Percentiles rank a stretch among this genome's conserved stretches.
These are phyloP conservation scores for Truncatella angustata DNA, from an alignment of 2,329 filamentous ascomycete genomes.

Conservation along the genomic window DNA sequence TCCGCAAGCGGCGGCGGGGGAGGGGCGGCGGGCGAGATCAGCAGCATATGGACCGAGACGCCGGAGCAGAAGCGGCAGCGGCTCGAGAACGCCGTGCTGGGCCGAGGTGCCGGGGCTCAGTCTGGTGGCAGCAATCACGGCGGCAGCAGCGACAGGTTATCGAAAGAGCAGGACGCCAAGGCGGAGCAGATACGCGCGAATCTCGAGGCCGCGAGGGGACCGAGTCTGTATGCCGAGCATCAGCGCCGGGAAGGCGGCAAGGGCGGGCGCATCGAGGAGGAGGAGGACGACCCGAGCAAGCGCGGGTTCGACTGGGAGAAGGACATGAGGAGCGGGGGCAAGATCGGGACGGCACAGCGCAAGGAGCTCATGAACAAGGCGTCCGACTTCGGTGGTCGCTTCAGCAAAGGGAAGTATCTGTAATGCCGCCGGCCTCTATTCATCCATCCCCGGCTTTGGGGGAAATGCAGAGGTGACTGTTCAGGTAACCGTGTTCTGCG, in stretches of 20 bases:
- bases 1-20: slow-evolving; percentile 28
- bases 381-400: slow-evolving; percentile 77
- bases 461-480: no score
- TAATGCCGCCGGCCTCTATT: no score
- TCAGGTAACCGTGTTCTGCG: no score
- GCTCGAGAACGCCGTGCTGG: slow-evolving; percentile 78
- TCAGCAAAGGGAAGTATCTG: slow-evolving; percentile 70
- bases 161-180: slow-evolving; percentile 58
- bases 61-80: slow-evolving; percentile 82
- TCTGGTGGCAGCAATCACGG: slow-evolving; percentile 24
- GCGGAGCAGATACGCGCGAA: slow-evolving; percentile 45
- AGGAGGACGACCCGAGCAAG: slow-evolving; percentile 89
- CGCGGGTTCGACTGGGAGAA: slow-evolving; percentile 89
- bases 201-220: slow-evolving; percentile 53
- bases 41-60: slow-evolving; percentile 86
- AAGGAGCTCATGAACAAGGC: slow-evolving; percentile 78
- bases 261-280: slow-evolving; percentile 45
- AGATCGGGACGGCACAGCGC: slow-evolving; percentile 70
- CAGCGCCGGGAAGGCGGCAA: slow-evolving; percentile 28
- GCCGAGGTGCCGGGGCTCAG: slow-evolving; percentile 56
- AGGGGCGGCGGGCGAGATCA: slow-evolving; percentile 47
- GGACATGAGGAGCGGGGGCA: slow-evolving; percentile 78
- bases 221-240: slow-evolving; percentile 60
- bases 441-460: no score
- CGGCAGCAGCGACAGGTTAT: neutral